phyloP scores from a whole-genome alignment of 495 filamentous ascomycete species.

The Lophium mytilinum region DNA sequence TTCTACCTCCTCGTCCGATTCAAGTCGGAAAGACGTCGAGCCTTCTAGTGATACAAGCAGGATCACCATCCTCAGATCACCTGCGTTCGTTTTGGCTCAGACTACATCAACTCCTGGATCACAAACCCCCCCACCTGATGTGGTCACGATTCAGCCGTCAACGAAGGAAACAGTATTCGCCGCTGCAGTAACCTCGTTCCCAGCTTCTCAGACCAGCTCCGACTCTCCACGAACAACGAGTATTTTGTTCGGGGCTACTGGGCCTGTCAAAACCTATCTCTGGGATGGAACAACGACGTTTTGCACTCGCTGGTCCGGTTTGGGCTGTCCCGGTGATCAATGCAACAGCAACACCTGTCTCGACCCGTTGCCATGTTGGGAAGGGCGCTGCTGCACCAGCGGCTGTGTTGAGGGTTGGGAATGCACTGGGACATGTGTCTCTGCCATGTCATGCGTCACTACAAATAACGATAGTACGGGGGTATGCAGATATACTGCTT shows the following conservation, averaged over 20 bases:
- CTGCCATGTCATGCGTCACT: neutral
- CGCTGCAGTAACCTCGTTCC: too few relatives aligned
- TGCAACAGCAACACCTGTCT: neutral
- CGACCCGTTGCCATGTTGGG: neutral
- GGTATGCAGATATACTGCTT: neutral
- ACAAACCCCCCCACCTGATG: too few relatives aligned
- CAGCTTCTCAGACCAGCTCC: too few relatives aligned
- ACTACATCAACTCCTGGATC: too few relatives aligned
- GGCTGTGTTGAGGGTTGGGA: neutral
- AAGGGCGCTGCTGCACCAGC: neutral
- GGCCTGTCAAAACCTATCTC: neutral
- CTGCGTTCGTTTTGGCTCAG: too few relatives aligned
- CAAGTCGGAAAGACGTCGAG: too few relatives aligned
- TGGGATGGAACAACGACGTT: neutral
- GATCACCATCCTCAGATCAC: too few relatives aligned
- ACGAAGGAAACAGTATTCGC: too few relatives aligned
- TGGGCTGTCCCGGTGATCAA: neutral
- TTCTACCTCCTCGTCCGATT: too few relatives aligned
- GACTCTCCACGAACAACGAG: neutral
- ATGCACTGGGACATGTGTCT: neutral
- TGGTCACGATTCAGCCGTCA: too few relatives aligned
- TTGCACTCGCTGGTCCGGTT: neutral
- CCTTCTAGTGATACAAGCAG: too few relatives aligned
- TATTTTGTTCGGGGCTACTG: neutral
- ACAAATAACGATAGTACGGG: neutral